phyloP scores from a whole-genome alignment of 192 early-diverging fungal species.

The Thamnidium elegans region DNA sequence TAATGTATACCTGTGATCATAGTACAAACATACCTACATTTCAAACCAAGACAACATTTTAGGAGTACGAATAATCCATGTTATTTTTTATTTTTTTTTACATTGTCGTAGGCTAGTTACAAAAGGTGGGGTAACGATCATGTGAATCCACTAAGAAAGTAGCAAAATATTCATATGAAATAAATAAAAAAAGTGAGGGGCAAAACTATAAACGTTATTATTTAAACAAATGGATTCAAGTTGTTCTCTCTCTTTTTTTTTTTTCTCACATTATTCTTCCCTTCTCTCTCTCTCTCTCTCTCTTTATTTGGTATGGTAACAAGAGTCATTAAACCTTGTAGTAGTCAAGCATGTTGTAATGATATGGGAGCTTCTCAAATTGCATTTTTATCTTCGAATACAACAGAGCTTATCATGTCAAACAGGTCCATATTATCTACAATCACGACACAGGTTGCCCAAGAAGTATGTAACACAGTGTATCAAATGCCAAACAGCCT shows the following conservation, averaged over 20 bases:
- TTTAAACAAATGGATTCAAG: neutral
- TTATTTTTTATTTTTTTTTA: too few species aligned
- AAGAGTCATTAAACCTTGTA: slow-evolving; percentile 6
- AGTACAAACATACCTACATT: too few species aligned
- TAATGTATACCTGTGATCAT: too few species aligned
- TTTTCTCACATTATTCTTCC: neutral
- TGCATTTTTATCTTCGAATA: too few species aligned
- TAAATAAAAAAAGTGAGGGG: slow-evolving; percentile 17
- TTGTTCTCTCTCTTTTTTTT: neutral
- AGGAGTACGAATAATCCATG: too few species aligned
- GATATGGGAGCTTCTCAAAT: too few species aligned
- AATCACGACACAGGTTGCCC: neutral
- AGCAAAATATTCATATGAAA: too few species aligned
- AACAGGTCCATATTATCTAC: neutral
- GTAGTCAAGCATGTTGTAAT: slow-evolving; percentile 3
- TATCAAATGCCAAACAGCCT: slow-evolving; percentile 7
- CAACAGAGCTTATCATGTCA: too few species aligned
- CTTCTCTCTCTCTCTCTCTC: neutral
- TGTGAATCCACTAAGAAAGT: too few species aligned
- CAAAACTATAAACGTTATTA: neutral
- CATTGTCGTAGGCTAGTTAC: too few species aligned
- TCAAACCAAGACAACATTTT: too few species aligned
- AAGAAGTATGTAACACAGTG: slow-evolving; percentile 15
- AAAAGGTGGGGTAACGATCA: too few species aligned
- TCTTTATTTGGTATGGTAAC: neutral